Percentiles rank a stretch among this genome's conserved stretches.
phyloP scores from a whole-genome alignment of 169 alveolate genomes.

The Blepharisma undulans region DNA sequence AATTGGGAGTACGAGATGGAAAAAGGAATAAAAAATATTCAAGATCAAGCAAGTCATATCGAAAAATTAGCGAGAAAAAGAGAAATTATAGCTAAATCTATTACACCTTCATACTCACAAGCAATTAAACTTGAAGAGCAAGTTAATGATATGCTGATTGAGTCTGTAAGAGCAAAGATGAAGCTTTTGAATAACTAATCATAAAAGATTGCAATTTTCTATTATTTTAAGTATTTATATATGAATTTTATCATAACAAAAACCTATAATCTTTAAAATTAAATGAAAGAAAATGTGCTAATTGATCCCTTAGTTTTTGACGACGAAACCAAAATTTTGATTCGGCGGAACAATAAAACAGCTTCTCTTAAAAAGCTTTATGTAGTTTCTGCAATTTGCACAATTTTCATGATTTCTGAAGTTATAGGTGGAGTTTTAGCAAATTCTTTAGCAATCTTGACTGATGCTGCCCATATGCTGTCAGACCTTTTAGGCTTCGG shows the following conservation, averaged over 20 bases:
- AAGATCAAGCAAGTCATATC: neutral
- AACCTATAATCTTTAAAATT: too few relatives aligned
- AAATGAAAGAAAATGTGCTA: too few relatives aligned
- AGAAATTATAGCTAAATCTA: neutral
- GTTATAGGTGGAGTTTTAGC: conserved; percentile 88
- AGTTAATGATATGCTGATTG: neutral
- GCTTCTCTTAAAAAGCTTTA: conserved; percentile 12
- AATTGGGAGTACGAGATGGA: neutral
- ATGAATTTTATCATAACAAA: too few relatives aligned
- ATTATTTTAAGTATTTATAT: too few relatives aligned
- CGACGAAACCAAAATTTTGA: too few relatives aligned
- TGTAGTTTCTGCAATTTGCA: neutral
- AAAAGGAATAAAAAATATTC: neutral
- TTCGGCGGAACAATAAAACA: neutral
- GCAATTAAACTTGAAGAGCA: neutral
- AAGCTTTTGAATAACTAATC: too few relatives aligned
- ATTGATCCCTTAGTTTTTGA: too few relatives aligned
- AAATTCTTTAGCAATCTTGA: conserved; percentile 87
- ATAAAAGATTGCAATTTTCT: too few relatives aligned
- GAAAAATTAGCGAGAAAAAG: neutral
- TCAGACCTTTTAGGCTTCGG: conserved; percentile 93
- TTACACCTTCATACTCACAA: neutral
- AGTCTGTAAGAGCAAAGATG: neutral
- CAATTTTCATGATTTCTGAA: conserved; percentile 61
- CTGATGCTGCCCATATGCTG: conserved; percentile 96